Conservation (phyloP, 2,329 filamentous ascomycete species). For the Endothia cerciana region DNA sequence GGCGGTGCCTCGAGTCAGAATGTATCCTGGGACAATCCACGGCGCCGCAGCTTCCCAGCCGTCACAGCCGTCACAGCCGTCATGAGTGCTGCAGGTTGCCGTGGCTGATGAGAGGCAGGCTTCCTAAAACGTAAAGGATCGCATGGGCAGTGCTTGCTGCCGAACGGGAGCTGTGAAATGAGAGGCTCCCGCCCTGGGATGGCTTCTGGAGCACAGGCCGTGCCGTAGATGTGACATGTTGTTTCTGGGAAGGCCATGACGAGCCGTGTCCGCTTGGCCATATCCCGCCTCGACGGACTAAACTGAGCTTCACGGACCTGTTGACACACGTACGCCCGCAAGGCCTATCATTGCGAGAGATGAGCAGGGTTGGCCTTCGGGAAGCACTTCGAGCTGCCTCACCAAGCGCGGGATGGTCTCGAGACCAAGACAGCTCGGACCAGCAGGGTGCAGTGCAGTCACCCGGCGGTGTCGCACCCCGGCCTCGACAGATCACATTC, state of each 20-base stretch:
- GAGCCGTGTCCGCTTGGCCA: slow-evolving; percentile 11
- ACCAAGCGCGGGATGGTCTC: slow-evolving; percentile 10
- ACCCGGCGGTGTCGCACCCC: slow-evolving; percentile 22
- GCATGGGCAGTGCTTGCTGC: slow-evolving; percentile 35
- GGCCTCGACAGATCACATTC: slow-evolving; percentile 26
- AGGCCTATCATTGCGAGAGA: slow-evolving; percentile 11
- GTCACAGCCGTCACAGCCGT: slow-evolving; percentile 41
- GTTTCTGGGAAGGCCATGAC: slow-evolving; percentile 31
- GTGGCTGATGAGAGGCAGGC: slow-evolving; percentile 34
- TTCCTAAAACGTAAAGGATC: slow-evolving; percentile 35
- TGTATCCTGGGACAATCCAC: slow-evolving; percentile 38
- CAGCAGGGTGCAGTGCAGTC: slow-evolving; percentile 12
- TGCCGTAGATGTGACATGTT: slow-evolving; percentile 30
- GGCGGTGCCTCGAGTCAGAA: slow-evolving; percentile 45
- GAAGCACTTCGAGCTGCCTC: background rate
- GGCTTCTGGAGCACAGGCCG: slow-evolving; percentile 27
- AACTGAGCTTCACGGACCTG: background rate
- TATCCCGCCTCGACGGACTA: background rate
- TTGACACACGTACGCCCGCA: slow-evolving; percentile 11
- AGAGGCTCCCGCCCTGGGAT: slow-evolving; percentile 27
- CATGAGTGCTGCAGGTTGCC: slow-evolving; percentile 44
- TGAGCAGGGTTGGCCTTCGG: slow-evolving; percentile 4
- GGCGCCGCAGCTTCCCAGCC: slow-evolving; percentile 38
- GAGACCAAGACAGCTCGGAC: slow-evolving; percentile 4
- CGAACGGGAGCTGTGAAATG: slow-evolving; percentile 39